Percentiles rank a stretch among this genome's conserved stretches.
Evolutionary conservation across 305 asterid species (phyloP).

Genomic region (Ilex paraguariensis): DNA sequence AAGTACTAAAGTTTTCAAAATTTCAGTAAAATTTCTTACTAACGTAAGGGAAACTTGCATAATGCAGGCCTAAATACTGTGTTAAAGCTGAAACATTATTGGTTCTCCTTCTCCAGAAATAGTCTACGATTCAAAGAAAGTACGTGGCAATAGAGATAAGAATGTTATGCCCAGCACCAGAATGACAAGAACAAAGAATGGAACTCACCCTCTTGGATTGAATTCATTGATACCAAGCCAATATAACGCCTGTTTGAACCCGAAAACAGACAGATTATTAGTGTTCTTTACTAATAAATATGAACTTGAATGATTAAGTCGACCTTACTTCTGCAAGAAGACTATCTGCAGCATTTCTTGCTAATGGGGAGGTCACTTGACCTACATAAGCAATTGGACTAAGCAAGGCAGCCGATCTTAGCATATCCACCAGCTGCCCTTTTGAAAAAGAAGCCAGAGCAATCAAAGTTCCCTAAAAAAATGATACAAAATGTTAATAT

Average conservation of each 20-base stretch:
- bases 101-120: background rate
- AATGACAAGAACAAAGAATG: background rate
- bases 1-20: background rate
- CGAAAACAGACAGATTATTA: background rate
- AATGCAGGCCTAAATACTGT: too few relatives aligned
- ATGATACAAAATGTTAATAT: background rate
- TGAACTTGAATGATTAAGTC: background rate
- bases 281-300: background rate
- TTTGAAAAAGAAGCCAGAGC: conserved; percentile 29
- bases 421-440: conserved; percentile 22
- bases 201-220: conserved; percentile 26
- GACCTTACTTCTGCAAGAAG: conserved; percentile 31
- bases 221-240: conserved; percentile 29
- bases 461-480: conserved; percentile 29
- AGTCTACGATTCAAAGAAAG: background rate
- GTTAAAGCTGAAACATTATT: too few relatives aligned
- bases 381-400: conserved; percentile 37
- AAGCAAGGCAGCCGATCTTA: conserved; percentile 35
- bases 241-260: conserved; percentile 12
- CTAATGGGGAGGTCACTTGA: conserved; percentile 21
- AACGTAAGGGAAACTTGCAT: too few relatives aligned
- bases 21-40: too few relatives aligned
- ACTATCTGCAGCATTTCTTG: conserved; percentile 21
- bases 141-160: background rate
- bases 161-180: too few relatives aligned